These are phyloP conservation scores for Fusarium verticillioides DNA, from an alignment of 2,329 filamentous ascomycete species.

Conservation along the genomic window DNA sequence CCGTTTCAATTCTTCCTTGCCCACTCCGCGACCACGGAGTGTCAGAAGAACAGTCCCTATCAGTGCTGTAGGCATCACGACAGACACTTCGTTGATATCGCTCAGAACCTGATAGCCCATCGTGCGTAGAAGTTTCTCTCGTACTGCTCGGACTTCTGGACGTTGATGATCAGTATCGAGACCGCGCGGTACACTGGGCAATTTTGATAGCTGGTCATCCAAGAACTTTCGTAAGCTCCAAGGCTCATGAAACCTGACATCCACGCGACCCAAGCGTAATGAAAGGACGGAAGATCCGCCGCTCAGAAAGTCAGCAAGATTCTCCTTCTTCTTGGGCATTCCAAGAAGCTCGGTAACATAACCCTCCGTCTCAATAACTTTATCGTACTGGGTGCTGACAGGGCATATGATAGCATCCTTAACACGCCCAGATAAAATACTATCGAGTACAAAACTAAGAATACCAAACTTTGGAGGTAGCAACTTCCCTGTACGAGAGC, in stretches of 20 bases:
- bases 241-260: conserved; percentile 95
- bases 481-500: conserved; percentile 93
- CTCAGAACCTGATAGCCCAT: conserved; percentile 92
- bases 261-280: conserved; percentile 87
- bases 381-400: conserved; percentile 98
- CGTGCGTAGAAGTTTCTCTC: conserved; percentile 81
- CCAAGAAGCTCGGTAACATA: conserved; percentile 96
- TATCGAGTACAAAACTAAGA: conserved; percentile 89
- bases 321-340: conserved; percentile 95
- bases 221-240: conserved; percentile 92
- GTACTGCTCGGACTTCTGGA: conserved; percentile 62
- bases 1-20: conserved; percentile 84
- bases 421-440: conserved; percentile 86
- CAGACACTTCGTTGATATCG: conserved; percentile 95
- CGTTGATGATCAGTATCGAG: conserved; percentile 59
- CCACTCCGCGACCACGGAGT: conserved; percentile 89
- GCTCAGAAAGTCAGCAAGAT: conserved; percentile 87
- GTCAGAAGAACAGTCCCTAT: conserved; percentile 95
- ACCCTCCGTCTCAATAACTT: conserved; percentile 96
- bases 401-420: conserved; percentile 94
- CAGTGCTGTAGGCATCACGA: conserved; percentile 97
- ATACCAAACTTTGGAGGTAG: conserved; percentile 96
- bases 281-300: conserved; percentile 87
- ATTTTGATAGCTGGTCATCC: conserved; percentile 73
- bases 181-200: conserved; percentile 57